phyloP scores from a whole-genome alignment of 495 filamentous ascomycete species.

The Aspergillus leporis region DNA sequence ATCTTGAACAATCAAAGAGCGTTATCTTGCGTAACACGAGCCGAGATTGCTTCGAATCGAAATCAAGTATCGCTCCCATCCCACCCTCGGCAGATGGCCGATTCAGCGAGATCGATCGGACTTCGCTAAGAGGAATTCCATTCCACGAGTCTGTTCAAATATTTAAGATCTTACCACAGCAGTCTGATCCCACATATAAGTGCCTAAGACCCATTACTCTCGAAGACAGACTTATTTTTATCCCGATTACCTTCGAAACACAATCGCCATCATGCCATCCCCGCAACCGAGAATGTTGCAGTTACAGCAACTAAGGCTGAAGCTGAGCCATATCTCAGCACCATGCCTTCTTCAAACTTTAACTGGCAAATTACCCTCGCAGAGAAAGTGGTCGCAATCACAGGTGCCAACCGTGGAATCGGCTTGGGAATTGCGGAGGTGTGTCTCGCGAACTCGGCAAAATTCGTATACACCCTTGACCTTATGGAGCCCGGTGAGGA shows the following conservation, averaged over 20 bases:
- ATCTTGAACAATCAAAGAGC: neutral
- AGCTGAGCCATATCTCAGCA: constrained; percentile 20
- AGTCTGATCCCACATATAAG: too few relatives aligned
- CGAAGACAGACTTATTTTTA: too few relatives aligned
- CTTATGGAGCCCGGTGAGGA: constrained; percentile 43
- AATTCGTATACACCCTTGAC: constrained; percentile 42
- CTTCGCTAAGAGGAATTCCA: neutral
- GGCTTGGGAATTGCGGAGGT: constrained; percentile 42
- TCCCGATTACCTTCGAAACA: neutral
- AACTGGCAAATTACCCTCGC: constrained; percentile 32
- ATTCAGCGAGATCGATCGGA: neutral
- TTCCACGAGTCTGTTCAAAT: neutral
- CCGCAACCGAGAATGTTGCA: constrained; percentile 17
- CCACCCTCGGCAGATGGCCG: neutral
- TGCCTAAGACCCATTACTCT: too few relatives aligned
- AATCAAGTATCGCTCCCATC: neutral
- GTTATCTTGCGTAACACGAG: neutral
- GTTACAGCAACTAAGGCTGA: constrained; percentile 13
- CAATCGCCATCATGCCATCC: constrained; percentile 17
- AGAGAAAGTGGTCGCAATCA: constrained; percentile 35
- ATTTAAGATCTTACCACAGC: neutral
- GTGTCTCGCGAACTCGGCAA: constrained; percentile 40
- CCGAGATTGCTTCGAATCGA: neutral
- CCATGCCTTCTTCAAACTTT: constrained; percentile 26
- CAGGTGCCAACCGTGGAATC: constrained; percentile 42